These are phyloP conservation scores for Calocybe indica DNA, from an alignment of 768 basidiomycete species.

Conservation along the genomic window DNA sequence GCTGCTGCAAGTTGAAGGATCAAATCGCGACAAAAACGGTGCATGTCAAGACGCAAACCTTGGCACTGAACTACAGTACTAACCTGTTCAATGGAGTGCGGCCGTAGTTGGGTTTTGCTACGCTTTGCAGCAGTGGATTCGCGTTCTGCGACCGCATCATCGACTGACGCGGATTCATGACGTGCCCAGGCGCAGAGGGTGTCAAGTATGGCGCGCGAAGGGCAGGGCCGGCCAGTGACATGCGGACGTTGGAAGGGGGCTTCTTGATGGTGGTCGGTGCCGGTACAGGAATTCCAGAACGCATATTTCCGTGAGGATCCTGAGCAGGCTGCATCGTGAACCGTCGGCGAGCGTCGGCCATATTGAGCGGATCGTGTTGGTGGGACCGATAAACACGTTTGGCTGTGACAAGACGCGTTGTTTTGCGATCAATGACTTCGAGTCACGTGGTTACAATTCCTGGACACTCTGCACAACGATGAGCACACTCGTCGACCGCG, in stretches of 20 bases:
- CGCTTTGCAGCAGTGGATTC: constrained; percentile 67
- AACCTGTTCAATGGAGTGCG: constrained; percentile 74
- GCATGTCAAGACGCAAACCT: background rate
- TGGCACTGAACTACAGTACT: constrained; percentile 12
- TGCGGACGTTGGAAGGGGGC: constrained; percentile 45
- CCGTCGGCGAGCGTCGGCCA: constrained; percentile 42
- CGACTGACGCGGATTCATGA: constrained; percentile 56
- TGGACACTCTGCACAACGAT: constrained; percentile 4
- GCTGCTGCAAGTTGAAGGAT: constrained; percentile 34
- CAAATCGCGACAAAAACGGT: background rate
- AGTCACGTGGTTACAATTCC: background rate
- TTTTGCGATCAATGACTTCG: constrained; percentile 15
- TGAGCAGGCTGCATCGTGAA: constrained; percentile 51
- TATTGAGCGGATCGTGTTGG: constrained; percentile 1
- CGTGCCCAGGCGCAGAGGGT: constrained; percentile 28
- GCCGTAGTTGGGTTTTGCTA: constrained; percentile 59
- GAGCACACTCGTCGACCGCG: constrained; percentile 22
- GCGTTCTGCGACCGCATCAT: constrained; percentile 62
- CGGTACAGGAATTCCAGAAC: constrained; percentile 62
- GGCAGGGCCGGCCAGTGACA: constrained; percentile 78
- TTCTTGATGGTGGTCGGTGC: constrained; percentile 70
- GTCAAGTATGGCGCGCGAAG: constrained; percentile 46
- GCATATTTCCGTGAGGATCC: constrained; percentile 42
- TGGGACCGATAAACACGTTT: constrained; percentile 1
- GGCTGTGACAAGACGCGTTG: constrained; percentile 8